Conservation (phyloP, 352 stramenopile genomes). For the Globisporangium parvum region DNA sequence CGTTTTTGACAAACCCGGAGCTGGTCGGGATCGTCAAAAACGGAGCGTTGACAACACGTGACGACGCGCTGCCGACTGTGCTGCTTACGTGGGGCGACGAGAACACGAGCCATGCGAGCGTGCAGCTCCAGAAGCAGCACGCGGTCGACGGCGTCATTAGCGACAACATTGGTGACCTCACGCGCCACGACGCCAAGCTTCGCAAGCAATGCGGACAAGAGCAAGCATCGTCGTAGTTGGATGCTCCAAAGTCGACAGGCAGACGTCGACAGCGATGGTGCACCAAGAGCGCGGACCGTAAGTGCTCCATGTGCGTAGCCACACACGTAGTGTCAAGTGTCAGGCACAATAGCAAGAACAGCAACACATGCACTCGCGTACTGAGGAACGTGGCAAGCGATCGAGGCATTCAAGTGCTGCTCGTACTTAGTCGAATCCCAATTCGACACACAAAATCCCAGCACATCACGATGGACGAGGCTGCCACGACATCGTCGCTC, state of each 20-base stretch:
- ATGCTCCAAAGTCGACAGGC: no score
- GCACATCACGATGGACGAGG: no score
- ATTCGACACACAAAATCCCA: neutral
- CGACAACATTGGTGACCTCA: constrained; percentile 78
- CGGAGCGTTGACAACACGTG: neutral
- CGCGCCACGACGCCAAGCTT: constrained; percentile 40
- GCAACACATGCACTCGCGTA: no score
- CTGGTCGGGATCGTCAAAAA: constrained; percentile 46
- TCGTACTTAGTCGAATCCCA: neutral
- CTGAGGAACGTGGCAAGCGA: no score
- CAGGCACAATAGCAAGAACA: no score
- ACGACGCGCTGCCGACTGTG: constrained; percentile 10
- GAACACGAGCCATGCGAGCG: constrained; percentile 67
- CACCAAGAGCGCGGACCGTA: no score
- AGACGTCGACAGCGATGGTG: neutral
- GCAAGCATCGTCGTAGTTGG: neutral
- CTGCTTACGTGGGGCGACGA: constrained; percentile 75
- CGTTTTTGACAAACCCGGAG: constrained; percentile 50
- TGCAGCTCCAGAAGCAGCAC: constrained; percentile 64
- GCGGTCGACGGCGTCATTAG: constrained; percentile 76
- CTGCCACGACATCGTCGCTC: neutral
- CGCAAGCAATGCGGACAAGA: no score
- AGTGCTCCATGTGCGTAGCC: no score
- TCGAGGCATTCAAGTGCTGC: no score
- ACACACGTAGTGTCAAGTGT: no score